Evolutionary conservation across 192 early-diverging fungal species (phyloP).

Genomic region (Backusella psychrophila): DNA sequence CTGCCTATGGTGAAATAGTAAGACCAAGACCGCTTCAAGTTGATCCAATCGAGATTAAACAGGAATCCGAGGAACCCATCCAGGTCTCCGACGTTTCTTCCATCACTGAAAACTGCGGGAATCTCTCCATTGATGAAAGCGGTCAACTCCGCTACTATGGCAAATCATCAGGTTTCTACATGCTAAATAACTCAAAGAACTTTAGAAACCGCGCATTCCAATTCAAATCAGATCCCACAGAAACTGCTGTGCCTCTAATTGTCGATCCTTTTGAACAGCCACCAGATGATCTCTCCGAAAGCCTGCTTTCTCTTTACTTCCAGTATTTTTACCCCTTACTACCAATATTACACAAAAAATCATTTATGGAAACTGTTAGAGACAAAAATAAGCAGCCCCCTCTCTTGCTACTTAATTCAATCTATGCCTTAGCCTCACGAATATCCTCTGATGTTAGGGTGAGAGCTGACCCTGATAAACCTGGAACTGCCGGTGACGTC

Average conservation of each 20-base stretch:
- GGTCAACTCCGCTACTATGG: conserved; percentile 73
- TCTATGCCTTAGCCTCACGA: conserved; percentile 44
- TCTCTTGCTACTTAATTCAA: conserved; percentile 45
- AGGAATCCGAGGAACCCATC: background rate
- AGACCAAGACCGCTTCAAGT: conserved; percentile 21
- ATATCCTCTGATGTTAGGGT: conserved; percentile 43
- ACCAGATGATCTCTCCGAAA: conserved; percentile 54
- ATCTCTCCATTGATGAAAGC: conserved; percentile 64
- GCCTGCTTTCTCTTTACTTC: conserved; percentile 64
- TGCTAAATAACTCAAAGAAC: conserved; percentile 58
- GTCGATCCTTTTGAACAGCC: conserved; percentile 56
- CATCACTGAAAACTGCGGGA: conserved; percentile 56
- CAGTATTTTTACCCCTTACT: conserved; percentile 64
- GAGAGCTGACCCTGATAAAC: conserved; percentile 39
- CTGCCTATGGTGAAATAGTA: conserved; percentile 34
- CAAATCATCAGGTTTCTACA: conserved; percentile 72
- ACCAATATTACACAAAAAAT: conserved; percentile 67
- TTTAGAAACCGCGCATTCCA: conserved; percentile 46
- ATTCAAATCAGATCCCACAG: conserved; percentile 11
- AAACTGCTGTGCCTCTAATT: background rate
- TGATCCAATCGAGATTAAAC: background rate
- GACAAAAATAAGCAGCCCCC: conserved; percentile 21
- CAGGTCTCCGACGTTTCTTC: background rate
- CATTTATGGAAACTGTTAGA: conserved; percentile 46
- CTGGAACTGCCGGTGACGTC: conserved; percentile 53